Conservation (phyloP, 495 filamentous ascomycete genomes). For the Aspergillus coremiiformis region DNA sequence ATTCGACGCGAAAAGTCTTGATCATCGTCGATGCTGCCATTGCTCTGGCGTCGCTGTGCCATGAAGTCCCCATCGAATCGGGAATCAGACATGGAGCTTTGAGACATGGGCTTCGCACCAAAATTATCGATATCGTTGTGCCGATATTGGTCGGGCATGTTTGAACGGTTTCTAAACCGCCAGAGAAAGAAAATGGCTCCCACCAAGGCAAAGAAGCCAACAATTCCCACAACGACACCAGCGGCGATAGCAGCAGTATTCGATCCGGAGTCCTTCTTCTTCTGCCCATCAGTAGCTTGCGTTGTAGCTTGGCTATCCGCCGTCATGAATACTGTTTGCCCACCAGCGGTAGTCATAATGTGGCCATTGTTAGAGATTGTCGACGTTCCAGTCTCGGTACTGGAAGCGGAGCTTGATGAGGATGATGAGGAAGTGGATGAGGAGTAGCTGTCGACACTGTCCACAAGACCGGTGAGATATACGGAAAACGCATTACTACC, state of each 20-base stretch:
- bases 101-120: constrained; percentile 47
- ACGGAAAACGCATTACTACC: constrained; percentile 36
- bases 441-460: constrained; percentile 22
- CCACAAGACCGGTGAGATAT: constrained; percentile 35
- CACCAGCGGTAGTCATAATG: constrained; percentile 22
- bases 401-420: constrained; percentile 14
- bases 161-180: constrained; percentile 62
- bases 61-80: constrained; percentile 81
- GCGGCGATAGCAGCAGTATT: constrained; percentile 75
- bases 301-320: constrained; percentile 19
- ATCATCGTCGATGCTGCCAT: constrained; percentile 96
- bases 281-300: constrained; percentile 7
- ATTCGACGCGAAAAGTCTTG: constrained; percentile 95
- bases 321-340: constrained; percentile 35
- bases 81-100: constrained; percentile 64
- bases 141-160: constrained; percentile 72
- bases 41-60: constrained; percentile 81
- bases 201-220: constrained; percentile 56
- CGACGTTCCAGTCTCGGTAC: constrained; percentile 11
- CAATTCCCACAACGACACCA: constrained; percentile 79
- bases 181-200: constrained; percentile 69
- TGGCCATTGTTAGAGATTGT: constrained; percentile 16
- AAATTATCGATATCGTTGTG: constrained; percentile 66
- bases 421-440: constrained; percentile 3
- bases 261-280: constrained; percentile 31